These are phyloP conservation scores for Veloporphyrellus conicus DNA, from an alignment of 1,284 basidiomycete species.

Conservation along the genomic window DNA sequence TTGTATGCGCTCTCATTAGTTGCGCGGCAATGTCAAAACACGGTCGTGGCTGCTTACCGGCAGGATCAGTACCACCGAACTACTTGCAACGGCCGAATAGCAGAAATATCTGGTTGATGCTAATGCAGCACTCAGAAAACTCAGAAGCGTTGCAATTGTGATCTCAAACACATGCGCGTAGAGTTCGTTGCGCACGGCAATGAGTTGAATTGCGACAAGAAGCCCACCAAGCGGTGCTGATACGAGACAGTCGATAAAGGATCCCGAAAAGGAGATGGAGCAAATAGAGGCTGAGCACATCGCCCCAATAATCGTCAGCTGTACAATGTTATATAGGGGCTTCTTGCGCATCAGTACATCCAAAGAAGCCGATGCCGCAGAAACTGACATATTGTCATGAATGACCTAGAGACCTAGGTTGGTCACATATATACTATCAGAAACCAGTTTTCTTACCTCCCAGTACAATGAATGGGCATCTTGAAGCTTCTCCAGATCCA, in stretches of 20 bases:
- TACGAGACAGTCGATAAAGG: constrained; percentile 76
- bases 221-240: constrained; percentile 79
- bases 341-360: constrained; percentile 73
- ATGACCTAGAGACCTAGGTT: constrained; percentile 54
- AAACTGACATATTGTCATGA: constrained; percentile 80
- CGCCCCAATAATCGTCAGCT: constrained; percentile 73
- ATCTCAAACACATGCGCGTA: constrained; percentile 88
- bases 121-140: constrained; percentile 77
- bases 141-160: constrained; percentile 73
- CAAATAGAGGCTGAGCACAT: constrained; percentile 81
- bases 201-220: constrained; percentile 71
- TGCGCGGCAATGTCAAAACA: background rate
- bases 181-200: constrained; percentile 75
- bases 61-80: constrained; percentile 83
- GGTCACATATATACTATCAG: background rate
- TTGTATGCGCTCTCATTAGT: constrained; percentile 14
- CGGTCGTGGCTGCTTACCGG: constrained; percentile 47
- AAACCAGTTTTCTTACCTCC: constrained; percentile 41
- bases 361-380: constrained; percentile 70
- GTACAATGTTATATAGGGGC: constrained; percentile 61
- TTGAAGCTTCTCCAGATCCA: constrained; percentile 76
- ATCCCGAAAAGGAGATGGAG: constrained; percentile 66
- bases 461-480: constrained; percentile 79
- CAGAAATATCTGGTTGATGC: constrained; percentile 73
- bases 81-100: constrained; percentile 81